A percentile compares a stretch with the other conserved stretches of the same genome.
Evolutionary conservation across 2,329 filamentous ascomycete genomes (phyloP).

Genomic region (Fusarium mangiferae): DNA sequence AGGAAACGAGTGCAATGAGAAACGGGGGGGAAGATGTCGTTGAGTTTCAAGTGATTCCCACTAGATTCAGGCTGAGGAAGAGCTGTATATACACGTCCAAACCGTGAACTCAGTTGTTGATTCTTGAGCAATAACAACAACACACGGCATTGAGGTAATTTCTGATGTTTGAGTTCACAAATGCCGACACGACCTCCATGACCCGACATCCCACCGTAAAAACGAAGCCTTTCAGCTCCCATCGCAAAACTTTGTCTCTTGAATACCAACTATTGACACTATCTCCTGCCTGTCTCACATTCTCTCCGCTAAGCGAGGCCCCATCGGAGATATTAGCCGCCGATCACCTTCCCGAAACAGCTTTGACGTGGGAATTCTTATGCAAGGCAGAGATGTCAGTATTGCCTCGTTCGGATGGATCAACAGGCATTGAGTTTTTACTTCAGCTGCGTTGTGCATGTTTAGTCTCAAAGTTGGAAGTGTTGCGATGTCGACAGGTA

Average conservation of each 20-base stretch:
- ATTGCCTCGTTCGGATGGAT: neutral
- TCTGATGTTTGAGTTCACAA: neutral
- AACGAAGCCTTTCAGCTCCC: neutral
- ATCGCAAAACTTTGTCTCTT: neutral
- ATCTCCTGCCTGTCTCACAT: neutral
- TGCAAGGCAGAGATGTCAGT: neutral
- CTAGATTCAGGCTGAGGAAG: neutral
- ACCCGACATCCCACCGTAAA: neutral
- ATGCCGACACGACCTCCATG: neutral
- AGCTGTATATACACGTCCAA: neutral
- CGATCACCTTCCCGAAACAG: neutral
- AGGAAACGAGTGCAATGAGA: neutral
- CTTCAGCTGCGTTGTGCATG: neutral
- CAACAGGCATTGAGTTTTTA: neutral
- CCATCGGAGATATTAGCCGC: neutral
- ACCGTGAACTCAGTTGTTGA: accelerated
- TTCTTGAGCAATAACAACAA: neutral
- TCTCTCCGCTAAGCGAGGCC: neutral
- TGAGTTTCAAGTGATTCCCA: neutral
- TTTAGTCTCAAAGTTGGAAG: neutral
- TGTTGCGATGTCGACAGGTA: neutral
- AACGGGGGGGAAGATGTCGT: neutral
- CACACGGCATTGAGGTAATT: neutral
- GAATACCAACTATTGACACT: neutral
- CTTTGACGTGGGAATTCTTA: neutral